Evolutionary conservation across 495 filamentous ascomycete species (phyloP), one percentile per base, ranked within the genome.

Genomic region (Daldinia vernicosa): DNA sequence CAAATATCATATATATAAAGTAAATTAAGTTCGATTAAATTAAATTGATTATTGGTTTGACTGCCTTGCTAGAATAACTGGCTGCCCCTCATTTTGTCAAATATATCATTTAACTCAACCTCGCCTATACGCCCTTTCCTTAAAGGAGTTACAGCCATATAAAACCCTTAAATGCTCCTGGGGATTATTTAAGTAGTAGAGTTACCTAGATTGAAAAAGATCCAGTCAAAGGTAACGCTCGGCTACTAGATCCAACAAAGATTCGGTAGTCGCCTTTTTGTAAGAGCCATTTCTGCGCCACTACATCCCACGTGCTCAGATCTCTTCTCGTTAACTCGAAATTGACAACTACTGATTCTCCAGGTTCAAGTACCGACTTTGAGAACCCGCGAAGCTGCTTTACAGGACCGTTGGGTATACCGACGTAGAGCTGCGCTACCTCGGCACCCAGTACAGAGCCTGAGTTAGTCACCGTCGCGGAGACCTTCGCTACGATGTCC

Each of bases 371-470:
- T 24, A 74, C 76, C 5, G 84, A 76, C 78, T 93, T 93, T 40
- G 84, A 84, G 74, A 93, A 93, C 14, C 90, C 90, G 3, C 91
- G 80, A 12, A 93, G 79, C 71, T 89, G 86, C 60, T 84, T 79
- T 5, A 86, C 78, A 0, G 89, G 89, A 22, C 72, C 54, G 28
- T 77, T 72, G 0, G 88, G 89, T 30, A 89, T 83, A 0, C 82
- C 79, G 14, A 92, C 77, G 70, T 93, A 93, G 4, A 92, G 77
- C 82, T 92, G 88, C 33, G 87, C 84, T 2, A 92, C 86, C 63
- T 87, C 83, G 6, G 82, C 81, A 7, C 86, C 87, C 1, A 74
- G 72, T 0, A 84, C 78, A 0, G 27, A 37, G 0, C 90, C 90
- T 1, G 82, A 86, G 70, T 92, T 93, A 6, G 75, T 76, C 7